phyloP scores from a whole-genome alignment of 257 asterid species.

The Scutellaria baicalensis region DNA sequence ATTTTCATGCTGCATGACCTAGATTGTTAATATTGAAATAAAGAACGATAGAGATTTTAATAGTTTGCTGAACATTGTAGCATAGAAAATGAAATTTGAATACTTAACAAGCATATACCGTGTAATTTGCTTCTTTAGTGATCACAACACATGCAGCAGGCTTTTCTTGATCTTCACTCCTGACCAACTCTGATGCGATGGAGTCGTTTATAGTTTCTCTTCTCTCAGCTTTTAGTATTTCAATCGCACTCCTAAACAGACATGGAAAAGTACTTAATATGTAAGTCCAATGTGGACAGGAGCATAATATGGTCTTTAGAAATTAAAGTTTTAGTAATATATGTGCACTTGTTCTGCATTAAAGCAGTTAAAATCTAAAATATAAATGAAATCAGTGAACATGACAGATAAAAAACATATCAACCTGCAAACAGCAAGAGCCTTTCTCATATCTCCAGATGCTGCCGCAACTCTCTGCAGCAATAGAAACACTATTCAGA shows the following conservation, averaged over 20 bases:
- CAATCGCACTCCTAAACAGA: constrained; percentile 74
- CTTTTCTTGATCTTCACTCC: constrained; percentile 29
- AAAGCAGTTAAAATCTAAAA: background rate
- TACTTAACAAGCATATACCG: constrained; percentile 23
- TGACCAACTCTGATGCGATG: constrained; percentile 24
- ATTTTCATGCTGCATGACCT: background rate
- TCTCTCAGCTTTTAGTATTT: constrained; percentile 69
- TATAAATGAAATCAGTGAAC: background rate
- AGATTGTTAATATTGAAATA: background rate
- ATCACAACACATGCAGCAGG: constrained; percentile 24
- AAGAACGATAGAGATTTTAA: background rate
- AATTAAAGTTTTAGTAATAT: background rate
- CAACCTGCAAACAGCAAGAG: constrained; percentile 92
- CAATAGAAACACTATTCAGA: constrained; percentile 18
- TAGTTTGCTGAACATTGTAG: background rate
- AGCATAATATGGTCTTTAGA: background rate
- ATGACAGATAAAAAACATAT: constrained; percentile 13
- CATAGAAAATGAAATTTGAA: background rate
- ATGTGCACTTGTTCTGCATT: background rate
- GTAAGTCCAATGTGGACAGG: constrained; percentile 9
- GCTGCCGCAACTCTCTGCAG: constrained; percentile 89
- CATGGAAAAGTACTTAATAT: background rate
- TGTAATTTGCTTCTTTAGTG: constrained; percentile 29
- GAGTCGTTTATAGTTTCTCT: constrained; percentile 31
- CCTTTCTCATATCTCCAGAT: constrained; percentile 96